These are phyloP conservation scores for Lasiodiplodia hormozganensis DNA, from an alignment of 2,329 filamentous ascomycete genomes.

Conservation along the genomic window DNA sequence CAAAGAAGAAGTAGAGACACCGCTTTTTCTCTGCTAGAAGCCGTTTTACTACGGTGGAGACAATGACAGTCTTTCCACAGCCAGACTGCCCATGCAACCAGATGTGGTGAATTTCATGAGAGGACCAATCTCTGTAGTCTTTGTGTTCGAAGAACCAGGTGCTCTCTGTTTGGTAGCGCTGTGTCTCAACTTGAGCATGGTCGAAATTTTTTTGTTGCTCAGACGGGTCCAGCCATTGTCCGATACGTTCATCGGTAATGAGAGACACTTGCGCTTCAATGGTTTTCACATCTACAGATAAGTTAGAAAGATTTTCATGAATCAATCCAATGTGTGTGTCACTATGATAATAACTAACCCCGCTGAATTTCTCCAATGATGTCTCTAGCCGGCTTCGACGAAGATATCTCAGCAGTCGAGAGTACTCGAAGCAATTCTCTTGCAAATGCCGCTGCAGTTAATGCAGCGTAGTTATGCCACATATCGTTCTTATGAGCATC, in stretches of 20 bases:
- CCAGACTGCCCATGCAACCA: slow-evolving; percentile 14
- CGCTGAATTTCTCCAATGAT: not conserved
- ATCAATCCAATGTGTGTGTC: too few relatives aligned
- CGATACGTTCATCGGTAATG: too few relatives aligned
- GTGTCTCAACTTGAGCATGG: not conserved
- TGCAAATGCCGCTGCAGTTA: slow-evolving; percentile 33
- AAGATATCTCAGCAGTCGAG: not conserved
- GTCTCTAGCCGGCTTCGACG: not conserved
- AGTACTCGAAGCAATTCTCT: slow-evolving; percentile 31
- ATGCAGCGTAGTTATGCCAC: slow-evolving; percentile 37
- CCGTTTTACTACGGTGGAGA: not conserved
- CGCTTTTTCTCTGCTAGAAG: not conserved
- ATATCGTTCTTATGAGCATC: slow-evolving; percentile 38
- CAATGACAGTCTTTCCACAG: slow-evolving; percentile 12
- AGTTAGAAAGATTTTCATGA: not conserved
- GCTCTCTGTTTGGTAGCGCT: not conserved
- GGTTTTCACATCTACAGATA: too few relatives aligned
- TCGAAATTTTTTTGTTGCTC: not conserved
- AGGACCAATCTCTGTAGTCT: not conserved
- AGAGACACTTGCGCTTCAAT: too few relatives aligned
- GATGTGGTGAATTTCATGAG: not conserved
- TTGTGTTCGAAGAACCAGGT: not conserved
- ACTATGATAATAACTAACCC: not conserved
- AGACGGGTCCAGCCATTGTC: not conserved
- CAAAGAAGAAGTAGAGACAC: too few relatives aligned